Evolutionary conservation across 169 alveolate genomes (phyloP).

Genomic region (Cryptosporidium andersoni): DNA sequence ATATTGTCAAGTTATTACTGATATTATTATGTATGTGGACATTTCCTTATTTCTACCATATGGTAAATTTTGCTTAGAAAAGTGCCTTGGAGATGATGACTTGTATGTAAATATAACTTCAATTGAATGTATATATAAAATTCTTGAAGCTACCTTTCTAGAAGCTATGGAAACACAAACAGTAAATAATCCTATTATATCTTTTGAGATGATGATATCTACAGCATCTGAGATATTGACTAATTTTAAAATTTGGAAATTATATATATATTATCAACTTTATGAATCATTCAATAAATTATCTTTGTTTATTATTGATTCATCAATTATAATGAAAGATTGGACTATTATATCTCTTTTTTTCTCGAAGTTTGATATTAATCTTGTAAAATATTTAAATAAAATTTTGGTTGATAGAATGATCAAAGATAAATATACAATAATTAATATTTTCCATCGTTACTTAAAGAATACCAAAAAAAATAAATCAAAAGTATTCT

Average conservation of each 20-base stretch:
- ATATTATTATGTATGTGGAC: background rate
- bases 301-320: background rate
- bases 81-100: constrained; percentile 42
- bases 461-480: too few relatives aligned
- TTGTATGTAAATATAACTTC: background rate
- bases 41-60: constrained; percentile 35
- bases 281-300: constrained; percentile 1
- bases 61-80: constrained; percentile 59
- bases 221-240: constrained; percentile 4
- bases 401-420: too few relatives aligned
- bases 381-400: too few relatives aligned
- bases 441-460: too few relatives aligned
- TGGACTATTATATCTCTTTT: constrained; percentile 16
- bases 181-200: background rate
- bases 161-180: background rate
- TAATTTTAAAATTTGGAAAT: background rate
- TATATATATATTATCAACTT: constrained; percentile 13
- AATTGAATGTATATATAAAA: constrained; percentile 9
- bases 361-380: too few relatives aligned
- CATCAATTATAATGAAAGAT: constrained; percentile 24
- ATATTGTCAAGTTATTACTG: constrained; percentile 15
- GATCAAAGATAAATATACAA: too few relatives aligned
- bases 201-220: background rate
- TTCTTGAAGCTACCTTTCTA: background rate
- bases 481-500: too few relatives aligned